A percentile compares a stretch with the other conserved stretches of the same genome.
phyloP scores from a whole-genome alignment of 768 basidiomycete genomes.

The Guyanaporus albipodus region DNA sequence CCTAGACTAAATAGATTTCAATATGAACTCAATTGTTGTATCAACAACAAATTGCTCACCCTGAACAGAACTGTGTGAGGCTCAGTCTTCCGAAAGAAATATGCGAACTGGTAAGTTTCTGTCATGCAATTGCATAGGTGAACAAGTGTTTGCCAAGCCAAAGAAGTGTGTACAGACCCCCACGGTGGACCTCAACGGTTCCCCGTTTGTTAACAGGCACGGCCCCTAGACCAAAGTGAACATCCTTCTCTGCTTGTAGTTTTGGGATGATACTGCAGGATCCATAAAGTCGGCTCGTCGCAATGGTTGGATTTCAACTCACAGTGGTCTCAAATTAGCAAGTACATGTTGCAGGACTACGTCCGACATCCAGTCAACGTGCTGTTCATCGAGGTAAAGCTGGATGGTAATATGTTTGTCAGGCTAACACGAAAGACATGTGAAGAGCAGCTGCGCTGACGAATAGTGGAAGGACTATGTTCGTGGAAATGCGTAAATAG shows the following conservation, averaged over 20 bases:
- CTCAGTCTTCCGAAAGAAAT: constrained; percentile 81
- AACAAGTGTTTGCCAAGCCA: not conserved
- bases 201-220: constrained; percentile 54
- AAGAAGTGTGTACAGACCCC: constrained; percentile 45
- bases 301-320: constrained; percentile 12
- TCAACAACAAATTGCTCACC: constrained; percentile 39
- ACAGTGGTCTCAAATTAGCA: constrained; percentile 73
- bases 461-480: constrained; percentile 74
- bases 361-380: constrained; percentile 91
- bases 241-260: constrained; percentile 54
- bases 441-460: constrained; percentile 39
- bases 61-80: constrained; percentile 80
- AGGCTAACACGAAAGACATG: not conserved
- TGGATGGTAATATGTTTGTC: constrained; percentile 27
- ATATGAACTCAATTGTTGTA: too few species aligned
- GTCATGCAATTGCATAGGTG: constrained; percentile 5
- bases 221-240: constrained; percentile 37
- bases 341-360: constrained; percentile 74
- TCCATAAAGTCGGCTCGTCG: not conserved
- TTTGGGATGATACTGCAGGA: constrained; percentile 62
- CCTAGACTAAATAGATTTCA: constrained; percentile 35
- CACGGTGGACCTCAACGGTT: constrained; percentile 78
- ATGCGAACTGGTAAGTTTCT: constrained; percentile 91
- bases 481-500: constrained; percentile 77
- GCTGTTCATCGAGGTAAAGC: constrained; percentile 86